Evolutionary conservation across 176 grass and related monocot species (phyloP), one percentile per base, ranked within the genome.

Genomic region (Paspalum vaginatum): DNA sequence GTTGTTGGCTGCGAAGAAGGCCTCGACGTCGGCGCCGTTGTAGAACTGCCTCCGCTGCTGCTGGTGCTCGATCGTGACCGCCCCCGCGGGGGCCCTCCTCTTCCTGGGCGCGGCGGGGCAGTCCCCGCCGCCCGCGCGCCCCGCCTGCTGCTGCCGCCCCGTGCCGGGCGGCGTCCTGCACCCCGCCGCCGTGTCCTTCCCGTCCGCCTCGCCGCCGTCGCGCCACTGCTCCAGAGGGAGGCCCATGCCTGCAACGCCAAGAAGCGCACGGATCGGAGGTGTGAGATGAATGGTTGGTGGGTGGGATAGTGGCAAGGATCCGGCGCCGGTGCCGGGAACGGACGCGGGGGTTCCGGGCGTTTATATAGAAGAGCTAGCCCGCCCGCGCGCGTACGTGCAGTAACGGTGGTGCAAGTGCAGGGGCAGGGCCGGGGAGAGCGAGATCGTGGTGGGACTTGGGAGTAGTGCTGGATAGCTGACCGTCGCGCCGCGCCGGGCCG

Each of bases 1-100:
- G 84, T 90, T 90, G 88, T 90, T 45, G 0, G 84, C 68, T 5
- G 80, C 79, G 84, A 90, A 90, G 79, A 90, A 90, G 45, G 75
- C 88, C 24, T 90, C 88, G 68, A 90, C 52, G 68, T 90, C 88
- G 18, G 54, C 57, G 44, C 88, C 84, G 84, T 14, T 21, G 88
- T 90, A 87, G 84, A 27, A 90, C 13, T 83, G 84, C 75, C 54
- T 56, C 53, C 68, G 78, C 17, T 21, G 74, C 79, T 45, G 83
- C 59, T 50, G 73, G 78, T 50, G 82, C 41, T 79, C 2, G 38
- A 73, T 22, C 10, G 32, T 32, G 32, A 11, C 12, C 0, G 8
- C 42, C 4, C 77, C 37, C 12, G 66, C 40, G 17, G 79, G n/a
- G 3, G 79, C n/a, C 79, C 20, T 73, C 22, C 68, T 66, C 84